Evolutionary conservation across 2,329 filamentous ascomycete species (phyloP).

Genomic region (Pseudogymnoascus sp.): DNA sequence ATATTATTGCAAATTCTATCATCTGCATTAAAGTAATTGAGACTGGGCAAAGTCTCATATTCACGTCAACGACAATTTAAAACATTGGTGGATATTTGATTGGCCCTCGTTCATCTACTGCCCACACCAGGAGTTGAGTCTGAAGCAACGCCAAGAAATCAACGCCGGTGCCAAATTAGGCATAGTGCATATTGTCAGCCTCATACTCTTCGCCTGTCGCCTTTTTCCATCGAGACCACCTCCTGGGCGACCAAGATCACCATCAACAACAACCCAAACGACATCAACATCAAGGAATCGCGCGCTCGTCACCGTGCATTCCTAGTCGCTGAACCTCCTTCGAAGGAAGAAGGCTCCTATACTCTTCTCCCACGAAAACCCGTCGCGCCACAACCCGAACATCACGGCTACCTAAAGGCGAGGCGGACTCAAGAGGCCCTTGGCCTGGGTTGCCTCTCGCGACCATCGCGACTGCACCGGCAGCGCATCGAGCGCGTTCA

Average conservation of each 20-base stretch:
- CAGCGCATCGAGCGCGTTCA: constrained; percentile 21
- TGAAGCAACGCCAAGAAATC: neutral
- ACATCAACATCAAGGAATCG: constrained; percentile 24
- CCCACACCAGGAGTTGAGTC: neutral
- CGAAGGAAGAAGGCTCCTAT: constrained; percentile 24
- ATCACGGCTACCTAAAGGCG: constrained; percentile 9
- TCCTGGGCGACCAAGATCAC: constrained; percentile 12
- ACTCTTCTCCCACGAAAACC: constrained; percentile 18
- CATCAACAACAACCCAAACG: constrained; percentile 12
- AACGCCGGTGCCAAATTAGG: constrained; percentile 22
- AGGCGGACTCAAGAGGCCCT: constrained; percentile 20
- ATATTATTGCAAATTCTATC: neutral
- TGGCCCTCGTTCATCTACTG: neutral
- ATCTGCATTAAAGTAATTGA: neutral
- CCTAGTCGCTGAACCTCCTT: constrained; percentile 25
- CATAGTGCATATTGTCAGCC: constrained; percentile 33
- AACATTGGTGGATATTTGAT: constrained; percentile 1
- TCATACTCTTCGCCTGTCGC: constrained; percentile 9
- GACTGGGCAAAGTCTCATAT: neutral
- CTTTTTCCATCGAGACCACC: constrained; percentile 10
- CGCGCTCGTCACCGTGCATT: constrained; percentile 28
- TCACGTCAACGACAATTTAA: neutral
- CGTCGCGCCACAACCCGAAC: neutral
- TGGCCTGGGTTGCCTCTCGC: constrained; percentile 26
- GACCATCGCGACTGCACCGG: constrained; percentile 22